Evolutionary conservation across 2,329 filamentous ascomycete genomes (phyloP), one percentile per base, ranked within the genome.

Genomic region (Apiospora phragmitis): DNA sequence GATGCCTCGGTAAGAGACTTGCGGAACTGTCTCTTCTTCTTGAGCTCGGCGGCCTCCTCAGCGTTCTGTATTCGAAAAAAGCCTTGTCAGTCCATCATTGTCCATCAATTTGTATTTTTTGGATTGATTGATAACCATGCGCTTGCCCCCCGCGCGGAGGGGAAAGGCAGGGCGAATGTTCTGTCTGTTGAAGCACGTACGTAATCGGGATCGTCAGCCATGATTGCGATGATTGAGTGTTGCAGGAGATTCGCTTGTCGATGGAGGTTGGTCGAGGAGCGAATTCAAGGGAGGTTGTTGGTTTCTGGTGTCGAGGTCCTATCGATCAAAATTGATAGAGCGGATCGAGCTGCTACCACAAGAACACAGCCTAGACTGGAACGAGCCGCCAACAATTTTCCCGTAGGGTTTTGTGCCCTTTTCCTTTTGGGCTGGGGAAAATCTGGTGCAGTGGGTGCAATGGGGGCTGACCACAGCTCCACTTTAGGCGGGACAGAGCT

Each of bases 1-100:
- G 86, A 99, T 94, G 84, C 96, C 96, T 85, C 96, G 94, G 94
- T 98, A 99, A 80, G 95, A 96, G 86, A 99, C 93, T 98, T 99
- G 89, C 94, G 93, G 93, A 98, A 98, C 81, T 94, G 89, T 95
- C 96, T 97, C 90, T 93, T 97, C 91, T 94, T 97, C 94, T 98
- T 99, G 87, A 99, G 89, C 93, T 98, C 96, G 85, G 94, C 95
- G 87, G 95, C 95, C 91, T 96, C 94, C 90, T 97, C 94, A 85
- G 95, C 92, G 89, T 98, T 95, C 94, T 97, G 81, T 80, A 77
- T 69, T 65, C 68, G 43, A 72, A 74, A 62, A 35, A 62, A n/a
- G 29, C 32, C 55, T 62, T 35, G 51, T 62, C 55, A 74, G 65
- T 67, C 65, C 65, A 45, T 67, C 65, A 45, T 67, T 62, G 29